A percentile compares a stretch with the other conserved stretches of the same genome.
Conservation (phyloP, 2,329 filamentous ascomycete genomes). For the Biscogniauxia sp. region DNA sequence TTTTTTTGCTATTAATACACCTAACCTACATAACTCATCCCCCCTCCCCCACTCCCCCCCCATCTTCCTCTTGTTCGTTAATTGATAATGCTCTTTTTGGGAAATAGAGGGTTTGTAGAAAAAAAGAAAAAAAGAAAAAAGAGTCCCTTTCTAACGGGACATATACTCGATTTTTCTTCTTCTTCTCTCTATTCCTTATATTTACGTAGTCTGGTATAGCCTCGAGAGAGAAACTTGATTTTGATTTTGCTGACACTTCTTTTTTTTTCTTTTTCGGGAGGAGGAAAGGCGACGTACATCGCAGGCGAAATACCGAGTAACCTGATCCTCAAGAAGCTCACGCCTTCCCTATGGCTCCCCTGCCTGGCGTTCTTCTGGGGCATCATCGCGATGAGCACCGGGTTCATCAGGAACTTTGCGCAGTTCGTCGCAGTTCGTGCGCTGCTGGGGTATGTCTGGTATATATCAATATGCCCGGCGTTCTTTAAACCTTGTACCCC, state of each 20-base stretch:
- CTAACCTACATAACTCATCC: background rate
- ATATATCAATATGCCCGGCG: too few relatives aligned
- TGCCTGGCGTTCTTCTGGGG: constrained; percentile 57
- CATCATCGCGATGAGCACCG: constrained; percentile 54
- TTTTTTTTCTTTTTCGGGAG: background rate
- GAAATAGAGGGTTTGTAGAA: too few relatives aligned
- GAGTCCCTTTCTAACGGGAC: too few relatives aligned
- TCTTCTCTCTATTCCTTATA: too few relatives aligned
- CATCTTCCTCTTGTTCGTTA: too few relatives aligned
- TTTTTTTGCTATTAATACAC: background rate
- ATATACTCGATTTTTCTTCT: too few relatives aligned
- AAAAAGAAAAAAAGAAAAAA: too few relatives aligned
- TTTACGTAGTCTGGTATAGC: too few relatives aligned
- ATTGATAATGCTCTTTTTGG: background rate
- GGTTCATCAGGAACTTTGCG: constrained; percentile 51
- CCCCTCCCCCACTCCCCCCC: too few relatives aligned
- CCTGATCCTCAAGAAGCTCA: constrained; percentile 59
- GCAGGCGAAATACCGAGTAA: constrained; percentile 63
- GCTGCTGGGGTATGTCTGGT: constrained; percentile 45
- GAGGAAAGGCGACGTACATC: constrained; percentile 52
- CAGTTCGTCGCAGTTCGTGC: constrained; percentile 62
- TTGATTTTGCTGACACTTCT: background rate
- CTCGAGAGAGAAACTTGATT: too few relatives aligned
- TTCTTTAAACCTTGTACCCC: too few relatives aligned
- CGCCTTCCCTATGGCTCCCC: constrained; percentile 59